Conservation (phyloP, 2,329 filamentous ascomycete genomes). For the Fusarium foetens region DNA sequence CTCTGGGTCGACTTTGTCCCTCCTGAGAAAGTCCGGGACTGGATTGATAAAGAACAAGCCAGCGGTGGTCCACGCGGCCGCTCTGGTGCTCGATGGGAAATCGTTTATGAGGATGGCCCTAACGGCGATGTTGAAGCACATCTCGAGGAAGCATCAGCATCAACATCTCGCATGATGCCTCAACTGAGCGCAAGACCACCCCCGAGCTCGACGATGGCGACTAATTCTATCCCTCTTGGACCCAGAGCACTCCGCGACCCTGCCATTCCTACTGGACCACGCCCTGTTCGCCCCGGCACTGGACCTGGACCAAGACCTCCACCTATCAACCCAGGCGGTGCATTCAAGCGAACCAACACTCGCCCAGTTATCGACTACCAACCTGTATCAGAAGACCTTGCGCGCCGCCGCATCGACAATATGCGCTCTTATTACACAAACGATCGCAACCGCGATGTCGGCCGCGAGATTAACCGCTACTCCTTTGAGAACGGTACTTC, state of each 20-base stretch:
- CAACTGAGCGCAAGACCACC: slow-evolving; percentile 29
- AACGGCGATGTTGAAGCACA: slow-evolving; percentile 65
- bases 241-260: slow-evolving; percentile 47
- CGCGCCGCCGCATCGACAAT: slow-evolving; percentile 70
- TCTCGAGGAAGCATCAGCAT: slow-evolving; percentile 53
- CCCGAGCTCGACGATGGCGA: slow-evolving; percentile 33
- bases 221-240: slow-evolving; percentile 52
- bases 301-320: slow-evolving; percentile 42
- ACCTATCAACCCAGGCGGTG: slow-evolving; percentile 32
- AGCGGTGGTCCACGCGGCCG: slow-evolving; percentile 53
- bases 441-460: slow-evolving; percentile 54
- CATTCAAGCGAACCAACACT: slow-evolving; percentile 52
- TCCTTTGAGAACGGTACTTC: slow-evolving; percentile 74
- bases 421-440: slow-evolving; percentile 60
- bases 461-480: slow-evolving; percentile 71
- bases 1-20: slow-evolving; percentile 93
- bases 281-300: slow-evolving; percentile 50
- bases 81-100: slow-evolving; percentile 71
- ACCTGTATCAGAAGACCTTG: slow-evolving; percentile 73
- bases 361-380: slow-evolving; percentile 57
- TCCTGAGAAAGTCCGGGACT: slow-evolving; percentile 74
- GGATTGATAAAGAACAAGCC: slow-evolving; percentile 76
- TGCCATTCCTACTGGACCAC: slow-evolving; percentile 50
- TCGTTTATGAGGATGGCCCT: slow-evolving; percentile 71
- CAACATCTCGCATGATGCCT: slow-evolving; percentile 31